These are phyloP conservation scores for Marsdenia floribunda DNA, from an alignment of 257 asterid species.

Conservation along the genomic window DNA sequence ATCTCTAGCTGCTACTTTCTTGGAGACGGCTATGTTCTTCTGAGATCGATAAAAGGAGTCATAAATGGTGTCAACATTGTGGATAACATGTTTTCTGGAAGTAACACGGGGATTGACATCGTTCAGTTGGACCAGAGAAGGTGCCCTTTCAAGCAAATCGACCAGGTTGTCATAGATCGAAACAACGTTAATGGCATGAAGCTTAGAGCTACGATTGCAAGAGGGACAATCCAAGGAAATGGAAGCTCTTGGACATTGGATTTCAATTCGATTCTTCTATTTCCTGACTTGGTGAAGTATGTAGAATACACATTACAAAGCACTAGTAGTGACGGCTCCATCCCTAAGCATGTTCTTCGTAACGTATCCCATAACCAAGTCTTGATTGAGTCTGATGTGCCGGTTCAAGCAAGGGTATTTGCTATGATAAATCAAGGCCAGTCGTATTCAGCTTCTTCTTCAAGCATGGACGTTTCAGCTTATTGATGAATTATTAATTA, in stretches of 20 bases:
- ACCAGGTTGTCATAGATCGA: slow-evolving; percentile 57
- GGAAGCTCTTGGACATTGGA: slow-evolving; percentile 62
- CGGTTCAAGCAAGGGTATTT: slow-evolving; percentile 49
- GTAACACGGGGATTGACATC: slow-evolving; percentile 41
- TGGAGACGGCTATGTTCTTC: slow-evolving; percentile 57
- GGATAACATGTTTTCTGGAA: slow-evolving; percentile 77
- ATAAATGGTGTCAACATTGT: slow-evolving; percentile 59
- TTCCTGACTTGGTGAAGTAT: slow-evolving; percentile 46
- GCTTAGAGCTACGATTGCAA: slow-evolving; percentile 55
- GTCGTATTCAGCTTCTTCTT: neutral
- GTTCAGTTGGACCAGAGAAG: slow-evolving; percentile 50
- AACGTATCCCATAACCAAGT: slow-evolving; percentile 48
- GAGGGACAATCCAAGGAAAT: slow-evolving; percentile 39
- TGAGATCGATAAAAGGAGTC: slow-evolving; percentile 60
- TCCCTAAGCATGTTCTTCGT: slow-evolving; percentile 56
- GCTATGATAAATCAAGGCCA: slow-evolving; percentile 63
- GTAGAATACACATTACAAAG: slow-evolving; percentile 54
- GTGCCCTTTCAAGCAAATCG: slow-evolving; percentile 39
- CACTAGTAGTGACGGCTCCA: slow-evolving; percentile 24
- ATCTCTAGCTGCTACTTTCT: slow-evolving; percentile 64
- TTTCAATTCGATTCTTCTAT: slow-evolving; percentile 55
- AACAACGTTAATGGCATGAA: slow-evolving; percentile 68
- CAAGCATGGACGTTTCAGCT: neutral
- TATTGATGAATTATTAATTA: neutral
- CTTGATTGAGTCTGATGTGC: slow-evolving; percentile 43